Evolutionary conservation across 2,329 filamentous ascomycete species (phyloP), one percentile per base, ranked within the genome.

Genomic region (Cercospora zeina): DNA sequence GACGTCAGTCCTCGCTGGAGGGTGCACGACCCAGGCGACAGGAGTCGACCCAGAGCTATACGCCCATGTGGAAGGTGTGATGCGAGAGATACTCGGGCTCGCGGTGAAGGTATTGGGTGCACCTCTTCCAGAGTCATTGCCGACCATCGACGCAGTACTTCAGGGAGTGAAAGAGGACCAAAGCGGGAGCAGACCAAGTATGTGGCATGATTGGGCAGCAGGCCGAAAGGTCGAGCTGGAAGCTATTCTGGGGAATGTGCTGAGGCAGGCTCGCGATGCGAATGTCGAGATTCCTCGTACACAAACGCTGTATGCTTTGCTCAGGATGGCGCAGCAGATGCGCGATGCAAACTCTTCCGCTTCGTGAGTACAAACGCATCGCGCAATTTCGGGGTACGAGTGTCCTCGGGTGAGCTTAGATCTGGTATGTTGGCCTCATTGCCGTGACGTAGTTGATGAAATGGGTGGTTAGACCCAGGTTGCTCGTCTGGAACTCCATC

Each of bases 191-290:
- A 82, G 83, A 68, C 81, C 76, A 71, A 84, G 72, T 72, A 90
- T 90, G 88, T 77, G 88, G 67, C 75, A 87, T 9, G 88, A 90
- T 71, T 89, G 87, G 86, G 86, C 88, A 73, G 80, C 79, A 1
- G 85, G 85, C 0, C 80, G 85, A 69, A 81, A 81, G 34, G 80
- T 90, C 80, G 88, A 90, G 77, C 73, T 90, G 54, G 88, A 90
- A 75, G 87, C 88, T 42, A 89, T 90, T 39, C 72, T 90, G 31
- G 87, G 88, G 1, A 89, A 90, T 71, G 86, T 88, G 0, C 82
- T 90, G 21, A 77, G 85, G 65, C 85, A 88, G 54, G 87, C 87
- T 11, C 77, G 84, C 65, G 81, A 80, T 58, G 80, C 81, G 47
- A 87, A 87, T 0, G 82, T 87, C 8, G 83, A 87, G 69, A 82